phyloP scores from a whole-genome alignment of 371 early-diverging fungal genomes.

The Syncephalastrum contaminatum region DNA sequence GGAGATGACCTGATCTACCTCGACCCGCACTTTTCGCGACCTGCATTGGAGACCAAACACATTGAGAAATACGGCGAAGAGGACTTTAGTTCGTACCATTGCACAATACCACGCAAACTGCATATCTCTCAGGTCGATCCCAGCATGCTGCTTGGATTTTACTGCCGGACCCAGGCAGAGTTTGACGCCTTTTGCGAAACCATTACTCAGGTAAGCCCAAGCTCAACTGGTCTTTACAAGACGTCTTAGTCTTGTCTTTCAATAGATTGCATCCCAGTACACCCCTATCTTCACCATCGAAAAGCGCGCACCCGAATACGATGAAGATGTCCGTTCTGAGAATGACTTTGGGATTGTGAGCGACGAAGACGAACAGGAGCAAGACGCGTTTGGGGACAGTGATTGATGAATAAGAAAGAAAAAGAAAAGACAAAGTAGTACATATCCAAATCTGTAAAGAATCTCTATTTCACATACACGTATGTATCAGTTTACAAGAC shows the following conservation, averaged over 20 bases:
- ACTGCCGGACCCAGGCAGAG: slow-evolving; percentile 62
- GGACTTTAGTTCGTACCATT: slow-evolving; percentile 84
- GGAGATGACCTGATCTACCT: slow-evolving; percentile 83
- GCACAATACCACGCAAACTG: slow-evolving; percentile 70
- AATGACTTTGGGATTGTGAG: slow-evolving; percentile 53
- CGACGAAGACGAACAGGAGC: slow-evolving; percentile 38
- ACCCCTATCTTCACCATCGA: slow-evolving; percentile 70
- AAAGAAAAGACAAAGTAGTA: no score
- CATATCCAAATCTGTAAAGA: no score
- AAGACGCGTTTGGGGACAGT: slow-evolving; percentile 5
- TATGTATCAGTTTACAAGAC: slow-evolving; percentile 50
- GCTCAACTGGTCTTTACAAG: background rate
- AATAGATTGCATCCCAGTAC: slow-evolving; percentile 39
- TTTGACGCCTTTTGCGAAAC: slow-evolving; percentile 65
- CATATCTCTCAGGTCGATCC: slow-evolving; percentile 83
- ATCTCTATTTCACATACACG: no score
- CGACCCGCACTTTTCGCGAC: slow-evolving; percentile 92
- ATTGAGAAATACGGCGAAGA: slow-evolving; percentile 51
- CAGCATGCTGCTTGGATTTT: slow-evolving; percentile 92
- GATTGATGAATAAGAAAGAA: background rate
- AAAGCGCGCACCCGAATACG: slow-evolving; percentile 66
- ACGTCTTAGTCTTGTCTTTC: background rate
- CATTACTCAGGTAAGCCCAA: slow-evolving; percentile 40
- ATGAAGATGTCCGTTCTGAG: slow-evolving; percentile 56
- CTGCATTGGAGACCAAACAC: slow-evolving; percentile 60